A percentile compares a stretch with the other conserved stretches of the same genome.
These are phyloP conservation scores for Colletotrichum liriopes DNA, from an alignment of 2,329 filamentous ascomycete genomes.

Conservation along the genomic window DNA sequence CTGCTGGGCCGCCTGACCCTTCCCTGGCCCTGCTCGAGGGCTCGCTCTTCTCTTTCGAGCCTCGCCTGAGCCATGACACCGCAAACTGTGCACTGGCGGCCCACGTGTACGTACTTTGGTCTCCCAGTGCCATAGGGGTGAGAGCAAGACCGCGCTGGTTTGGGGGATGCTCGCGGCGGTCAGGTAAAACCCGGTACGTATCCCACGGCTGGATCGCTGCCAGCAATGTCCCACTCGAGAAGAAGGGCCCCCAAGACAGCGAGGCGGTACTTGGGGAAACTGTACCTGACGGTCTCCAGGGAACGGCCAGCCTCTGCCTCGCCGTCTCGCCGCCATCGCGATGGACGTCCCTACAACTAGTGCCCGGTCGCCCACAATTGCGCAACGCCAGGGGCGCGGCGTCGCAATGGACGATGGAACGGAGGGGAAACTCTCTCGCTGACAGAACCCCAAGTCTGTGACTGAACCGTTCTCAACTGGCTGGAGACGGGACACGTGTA, in stretches of 20 bases:
- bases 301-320: slow-evolving; percentile 30
- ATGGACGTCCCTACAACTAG: slow-evolving; percentile 19
- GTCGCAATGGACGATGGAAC: slow-evolving; percentile 36
- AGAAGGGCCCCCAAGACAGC: background rate
- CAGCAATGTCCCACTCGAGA: background rate
- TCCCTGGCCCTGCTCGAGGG: background rate
- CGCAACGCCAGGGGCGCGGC: slow-evolving; percentile 37
- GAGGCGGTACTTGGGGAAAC: slow-evolving; percentile 2
- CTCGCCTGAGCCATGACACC: background rate
- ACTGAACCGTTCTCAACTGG: background rate
- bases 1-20: slow-evolving; percentile 10
- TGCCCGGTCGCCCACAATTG: slow-evolving; percentile 37
- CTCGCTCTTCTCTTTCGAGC: slow-evolving; percentile 1
- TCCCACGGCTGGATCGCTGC: background rate
- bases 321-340: slow-evolving; percentile 14
- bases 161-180: slow-evolving; percentile 16
- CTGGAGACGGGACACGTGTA: slow-evolving; percentile 11
- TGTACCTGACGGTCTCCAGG: slow-evolving; percentile 27
- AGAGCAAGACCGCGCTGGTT: background rate
- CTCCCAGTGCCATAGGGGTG: background rate
- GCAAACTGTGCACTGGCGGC: background rate
- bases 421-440: background rate
- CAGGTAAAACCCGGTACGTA: slow-evolving; percentile 14
- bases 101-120: slow-evolving; percentile 7
- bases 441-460: background rate